A percentile compares a stretch with the other conserved stretches of the same genome.
Evolutionary conservation across 805 yeast genomes (phyloP).

Genomic region (Wickerhamomyces mucosus): DNA sequence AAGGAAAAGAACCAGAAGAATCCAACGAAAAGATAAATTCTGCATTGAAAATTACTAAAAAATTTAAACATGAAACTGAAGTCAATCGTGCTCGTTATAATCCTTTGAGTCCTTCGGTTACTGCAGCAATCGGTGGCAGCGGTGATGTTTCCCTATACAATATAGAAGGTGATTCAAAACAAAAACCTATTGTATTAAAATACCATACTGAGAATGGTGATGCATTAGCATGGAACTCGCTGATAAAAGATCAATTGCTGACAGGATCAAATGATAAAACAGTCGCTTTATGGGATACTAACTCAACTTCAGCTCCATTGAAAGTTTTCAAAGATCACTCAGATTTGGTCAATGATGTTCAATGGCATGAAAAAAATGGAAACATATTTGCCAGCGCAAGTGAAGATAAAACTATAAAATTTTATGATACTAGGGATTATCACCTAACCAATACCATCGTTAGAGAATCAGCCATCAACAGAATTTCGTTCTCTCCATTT

Average conservation of each 20-base stretch:
- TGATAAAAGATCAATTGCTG: conserved; percentile 37
- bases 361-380: conserved; percentile 50
- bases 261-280: conserved; percentile 61
- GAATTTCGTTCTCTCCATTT: conserved; percentile 56
- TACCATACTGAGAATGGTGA: conserved; percentile 65
- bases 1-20: conserved; percentile 16
- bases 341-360: conserved; percentile 66
- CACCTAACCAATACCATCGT: conserved; percentile 19
- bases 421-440: conserved; percentile 43
- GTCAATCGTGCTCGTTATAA: conserved; percentile 63
- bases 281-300: conserved; percentile 52
- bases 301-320: conserved; percentile 16
- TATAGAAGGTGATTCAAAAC: conserved; percentile 19
- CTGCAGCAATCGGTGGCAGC: conserved; percentile 60
- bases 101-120: conserved; percentile 46
- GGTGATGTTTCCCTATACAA: conserved; percentile 53
- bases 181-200: conserved; percentile 23
- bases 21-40: conserved; percentile 29
- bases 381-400: conserved; percentile 61
- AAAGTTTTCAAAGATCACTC: conserved; percentile 30
- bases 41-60: conserved; percentile 50
- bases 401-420: conserved; percentile 49
- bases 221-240: conserved; percentile 60
- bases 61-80: conserved; percentile 53
- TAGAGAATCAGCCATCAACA: conserved; percentile 38